phyloP scores from a whole-genome alignment of 1,139 yeast genomes.

The Yamadazyma oceani region DNA sequence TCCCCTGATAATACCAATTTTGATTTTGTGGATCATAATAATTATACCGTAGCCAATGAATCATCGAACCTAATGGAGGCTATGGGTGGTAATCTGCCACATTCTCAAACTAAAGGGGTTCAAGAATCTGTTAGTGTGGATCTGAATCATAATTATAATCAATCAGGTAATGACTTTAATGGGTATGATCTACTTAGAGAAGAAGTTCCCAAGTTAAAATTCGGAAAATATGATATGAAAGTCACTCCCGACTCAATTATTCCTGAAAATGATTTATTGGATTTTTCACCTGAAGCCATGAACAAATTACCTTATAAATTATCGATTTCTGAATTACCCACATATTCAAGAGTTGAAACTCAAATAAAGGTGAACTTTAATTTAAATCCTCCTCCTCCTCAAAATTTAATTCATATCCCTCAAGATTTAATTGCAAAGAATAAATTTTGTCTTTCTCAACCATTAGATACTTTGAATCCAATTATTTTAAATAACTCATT shows the following conservation, averaged over 20 bases:
- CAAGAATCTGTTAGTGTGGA: too few species aligned
- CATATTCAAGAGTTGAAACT: conserved; percentile 88
- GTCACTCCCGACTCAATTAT: conserved; percentile 37
- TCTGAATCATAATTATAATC: too few species aligned
- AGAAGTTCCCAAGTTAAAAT: conserved; percentile 54
- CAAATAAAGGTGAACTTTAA: conserved; percentile 77
- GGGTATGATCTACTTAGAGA: conserved; percentile 50
- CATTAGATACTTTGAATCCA: conserved; percentile 44
- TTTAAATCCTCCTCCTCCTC: conserved; percentile 71
- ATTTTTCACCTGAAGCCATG: conserved; percentile 38
- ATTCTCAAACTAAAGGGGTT: too few species aligned
- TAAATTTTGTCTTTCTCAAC: conserved; percentile 64
- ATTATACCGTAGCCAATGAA: not conserved
- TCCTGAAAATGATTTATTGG: conserved; percentile 34
- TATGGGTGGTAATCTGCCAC: not conserved
- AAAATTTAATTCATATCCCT: conserved; percentile 73
- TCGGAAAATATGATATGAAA: conserved; percentile 49
- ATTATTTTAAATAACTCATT: conserved; percentile 52
- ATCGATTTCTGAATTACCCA: conserved; percentile 63
- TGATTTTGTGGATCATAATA: conserved; percentile 47
- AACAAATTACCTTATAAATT: conserved; percentile 58
- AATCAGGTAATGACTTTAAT: conserved; percentile 3
- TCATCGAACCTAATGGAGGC: not conserved
- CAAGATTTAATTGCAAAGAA: conserved; percentile 85
- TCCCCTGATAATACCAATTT: conserved; percentile 18